Evolutionary conservation across 2,329 filamentous ascomycete genomes (phyloP).

Genomic region (Mariannaea sp.): DNA sequence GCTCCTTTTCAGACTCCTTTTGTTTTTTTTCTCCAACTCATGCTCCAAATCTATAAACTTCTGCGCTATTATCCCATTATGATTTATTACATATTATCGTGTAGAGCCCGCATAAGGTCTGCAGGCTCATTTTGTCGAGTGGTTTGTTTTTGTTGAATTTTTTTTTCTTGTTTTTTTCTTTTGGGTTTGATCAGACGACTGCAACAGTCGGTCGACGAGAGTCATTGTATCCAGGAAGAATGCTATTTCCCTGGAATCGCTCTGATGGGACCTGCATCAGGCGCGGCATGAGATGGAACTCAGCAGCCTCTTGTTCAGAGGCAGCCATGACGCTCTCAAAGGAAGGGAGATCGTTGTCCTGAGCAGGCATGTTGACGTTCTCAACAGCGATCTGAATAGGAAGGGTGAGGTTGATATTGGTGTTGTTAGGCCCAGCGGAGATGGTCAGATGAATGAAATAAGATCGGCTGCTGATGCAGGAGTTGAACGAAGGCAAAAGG

Average conservation of each 20-base stretch:
- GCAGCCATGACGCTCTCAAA: slow-evolving; percentile 55
- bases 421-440: slow-evolving; percentile 48
- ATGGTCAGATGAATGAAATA: slow-evolving; percentile 57
- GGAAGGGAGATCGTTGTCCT: slow-evolving; percentile 48
- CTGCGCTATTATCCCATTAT: background rate
- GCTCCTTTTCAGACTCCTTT: background rate
- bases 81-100: background rate
- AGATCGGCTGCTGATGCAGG: slow-evolving; percentile 60
- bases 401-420: slow-evolving; percentile 50
- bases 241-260: slow-evolving; percentile 39
- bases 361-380: slow-evolving; percentile 39
- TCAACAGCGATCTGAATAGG: slow-evolving; percentile 59
- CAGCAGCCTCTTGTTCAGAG: slow-evolving; percentile 49
- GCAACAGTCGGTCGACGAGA: slow-evolving; percentile 36
- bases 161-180: too few species aligned
- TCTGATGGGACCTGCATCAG: slow-evolving; percentile 43
- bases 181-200: too few species aligned
- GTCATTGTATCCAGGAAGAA: slow-evolving; percentile 49
- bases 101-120: too few species aligned
- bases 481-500: slow-evolving; percentile 63
- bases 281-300: slow-evolving; percentile 50
- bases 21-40: background rate
- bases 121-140: background rate
- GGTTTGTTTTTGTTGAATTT: slow-evolving; percentile 21
- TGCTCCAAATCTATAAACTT: background rate